Percentiles rank a stretch among this genome's conserved stretches.
Conservation (phyloP, 1,139 yeast genomes). For the Saccharomycopsis hybrid region DNA sequence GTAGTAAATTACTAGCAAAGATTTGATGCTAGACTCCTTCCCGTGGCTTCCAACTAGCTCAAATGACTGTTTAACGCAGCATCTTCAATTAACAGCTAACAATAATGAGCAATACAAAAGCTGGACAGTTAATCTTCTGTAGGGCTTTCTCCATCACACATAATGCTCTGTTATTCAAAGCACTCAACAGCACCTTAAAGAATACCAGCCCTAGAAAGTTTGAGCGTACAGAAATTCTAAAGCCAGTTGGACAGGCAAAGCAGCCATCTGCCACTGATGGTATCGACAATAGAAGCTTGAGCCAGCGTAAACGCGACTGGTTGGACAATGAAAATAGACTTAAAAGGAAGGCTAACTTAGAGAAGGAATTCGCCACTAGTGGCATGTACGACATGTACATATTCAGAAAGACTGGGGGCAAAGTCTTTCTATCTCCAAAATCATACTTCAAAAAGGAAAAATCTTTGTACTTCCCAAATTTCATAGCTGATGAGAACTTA, state of each 20-base stretch:
- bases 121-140: too few species aligned
- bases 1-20: too few species aligned
- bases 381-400: constrained; percentile 80
- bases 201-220: constrained; percentile 18
- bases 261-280: constrained; percentile 36
- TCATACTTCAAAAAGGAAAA: constrained; percentile 71
- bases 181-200: constrained; percentile 14
- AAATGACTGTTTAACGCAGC: too few species aligned
- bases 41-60: too few species aligned
- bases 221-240: constrained; percentile 27
- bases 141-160: constrained; percentile 4
- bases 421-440: constrained; percentile 73
- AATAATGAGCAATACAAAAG: too few species aligned
- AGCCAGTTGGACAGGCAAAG: constrained; percentile 40
- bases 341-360: constrained; percentile 54
- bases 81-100: too few species aligned
- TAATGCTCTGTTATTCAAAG: constrained; percentile 1
- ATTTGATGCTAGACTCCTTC: too few species aligned
- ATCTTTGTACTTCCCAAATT: constrained; percentile 80
- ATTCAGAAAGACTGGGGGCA: constrained; percentile 75
- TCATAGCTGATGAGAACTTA: constrained; percentile 51
- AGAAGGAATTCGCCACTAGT: constrained; percentile 77
- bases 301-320: constrained; percentile 38
- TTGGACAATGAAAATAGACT: constrained; percentile 43
- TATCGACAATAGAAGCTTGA: constrained; percentile 31